Evolutionary conservation across 2,329 filamentous ascomycete species (phyloP), one percentile per base, ranked within the genome.

Genomic region (Aspergillus sp.): DNA sequence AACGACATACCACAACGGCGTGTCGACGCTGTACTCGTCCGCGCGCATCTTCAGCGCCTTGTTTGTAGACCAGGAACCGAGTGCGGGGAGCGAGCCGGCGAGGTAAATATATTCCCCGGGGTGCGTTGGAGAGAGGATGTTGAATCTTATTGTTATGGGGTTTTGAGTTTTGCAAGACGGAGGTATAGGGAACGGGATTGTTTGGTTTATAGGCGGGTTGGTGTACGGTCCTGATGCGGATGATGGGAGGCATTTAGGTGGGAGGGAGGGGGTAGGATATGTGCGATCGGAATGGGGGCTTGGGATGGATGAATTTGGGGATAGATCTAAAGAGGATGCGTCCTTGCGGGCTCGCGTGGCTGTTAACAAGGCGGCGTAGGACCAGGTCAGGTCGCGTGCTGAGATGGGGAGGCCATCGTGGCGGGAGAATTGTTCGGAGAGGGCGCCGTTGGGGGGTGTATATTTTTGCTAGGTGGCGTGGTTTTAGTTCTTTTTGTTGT

Each of bases 31-130:
- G 71, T 91, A 92, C 14, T 78, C 68, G 11, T 75, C 77, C 1
- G 89, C 84, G 49, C 80, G 83, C 22, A 92, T 78, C 0, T 83
- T 68, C 1, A 89, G 66, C 0, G 84, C 88, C 47, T 73, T 78
- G 55, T 60, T 68, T 0, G 82, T 78, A 59, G 86, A 77, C 89
- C 89, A 92, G 64, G 70, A 79, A 11, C 89, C 89, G 14, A 92
- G 82, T 20, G 81, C 76, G 0, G 78, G 67, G 52, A 82, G 80
- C 60, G 82, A 85, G 12, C 90, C 90, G 0, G 84, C 80, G 11
- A 92, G 73, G 71, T 86, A 88, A 69, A 92, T 81, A 11, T 81
- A 87, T 72, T 91, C 81, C 4, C 89, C 89, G 52, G 72, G 85
- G 1, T 67, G 66, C 0, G 89, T 91, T 1, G 77, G 79, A 11